phyloP scores from a whole-genome alignment of 148 eudicot species.

The Amaranthus palmeri region DNA sequence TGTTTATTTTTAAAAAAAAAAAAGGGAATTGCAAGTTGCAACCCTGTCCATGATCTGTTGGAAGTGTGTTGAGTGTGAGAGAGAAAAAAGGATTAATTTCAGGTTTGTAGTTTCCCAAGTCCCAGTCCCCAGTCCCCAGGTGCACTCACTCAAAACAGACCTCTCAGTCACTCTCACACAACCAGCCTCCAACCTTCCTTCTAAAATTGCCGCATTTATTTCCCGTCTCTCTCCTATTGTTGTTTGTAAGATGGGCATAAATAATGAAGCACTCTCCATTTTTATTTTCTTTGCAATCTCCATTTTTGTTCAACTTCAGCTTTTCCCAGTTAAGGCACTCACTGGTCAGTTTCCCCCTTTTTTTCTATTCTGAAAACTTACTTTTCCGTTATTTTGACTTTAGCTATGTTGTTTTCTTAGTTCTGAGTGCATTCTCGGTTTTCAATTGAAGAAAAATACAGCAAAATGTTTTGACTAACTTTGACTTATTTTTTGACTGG shows the following conservation, averaged over 20 bases:
- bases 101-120: background rate
- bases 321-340: constrained; percentile 12
- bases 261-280: too few relatives aligned
- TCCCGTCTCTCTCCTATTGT: background rate
- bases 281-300: background rate
- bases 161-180: background rate
- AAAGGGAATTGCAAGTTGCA: too few relatives aligned
- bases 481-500: constrained; percentile 17
- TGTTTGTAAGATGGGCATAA: too few relatives aligned
- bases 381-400: background rate
- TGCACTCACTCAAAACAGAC: background rate
- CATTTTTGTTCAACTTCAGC: constrained; percentile 19
- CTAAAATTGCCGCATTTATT: background rate
- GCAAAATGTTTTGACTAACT: constrained; percentile 1
- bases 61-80: too few relatives aligned
- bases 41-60: too few relatives aligned
- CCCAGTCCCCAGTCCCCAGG: too few relatives aligned
- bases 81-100: background rate
- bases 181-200: background rate
- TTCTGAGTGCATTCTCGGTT: background rate
- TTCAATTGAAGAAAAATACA: background rate
- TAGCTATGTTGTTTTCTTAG: background rate
- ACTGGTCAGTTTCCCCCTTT: constrained; percentile 18
- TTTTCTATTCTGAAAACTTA: background rate
- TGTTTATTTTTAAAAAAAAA: too few relatives aligned